phyloP scores from a whole-genome alignment of 352 stramenopile genomes.

The Nothophytophthora sp. region DNA sequence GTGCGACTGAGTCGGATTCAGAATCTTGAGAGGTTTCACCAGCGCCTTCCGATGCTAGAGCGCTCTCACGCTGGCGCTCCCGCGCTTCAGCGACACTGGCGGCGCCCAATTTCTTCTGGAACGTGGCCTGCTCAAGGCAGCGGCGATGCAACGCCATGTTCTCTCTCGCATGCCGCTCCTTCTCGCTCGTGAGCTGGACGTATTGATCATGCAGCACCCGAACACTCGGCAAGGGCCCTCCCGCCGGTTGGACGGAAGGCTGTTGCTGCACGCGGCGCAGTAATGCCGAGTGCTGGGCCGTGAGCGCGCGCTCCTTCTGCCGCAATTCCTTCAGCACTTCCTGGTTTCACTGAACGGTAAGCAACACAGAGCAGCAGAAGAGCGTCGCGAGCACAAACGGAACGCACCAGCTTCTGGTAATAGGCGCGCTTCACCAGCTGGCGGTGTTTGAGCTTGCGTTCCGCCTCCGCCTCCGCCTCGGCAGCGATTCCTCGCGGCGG shows the following conservation, averaged over 20 bases:
- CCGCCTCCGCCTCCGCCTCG: constrained; percentile 19
- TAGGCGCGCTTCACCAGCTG: constrained; percentile 32
- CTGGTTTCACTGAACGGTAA: constrained; percentile 10
- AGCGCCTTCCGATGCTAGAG: background rate
- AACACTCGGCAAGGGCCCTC: constrained; percentile 3
- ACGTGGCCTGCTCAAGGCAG: constrained; percentile 26
- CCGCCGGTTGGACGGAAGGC: constrained; percentile 3
- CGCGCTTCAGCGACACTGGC: constrained; percentile 8
- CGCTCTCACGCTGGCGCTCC: constrained; percentile 1
- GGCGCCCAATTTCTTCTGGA: constrained; percentile 23
- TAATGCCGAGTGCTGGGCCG: constrained; percentile 30
- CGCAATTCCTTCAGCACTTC: constrained; percentile 33
- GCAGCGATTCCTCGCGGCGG: too few species aligned
- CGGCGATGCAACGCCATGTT: constrained; percentile 27
- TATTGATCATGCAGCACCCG: constrained; percentile 16
- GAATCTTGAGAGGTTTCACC: constrained; percentile 5
- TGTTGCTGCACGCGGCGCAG: constrained; percentile 12
- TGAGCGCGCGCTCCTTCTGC: constrained; percentile 24
- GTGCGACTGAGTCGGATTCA: constrained; percentile 1
- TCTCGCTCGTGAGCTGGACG: constrained; percentile 29
- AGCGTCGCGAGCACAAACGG: too few species aligned
- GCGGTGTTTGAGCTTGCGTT: constrained; percentile 31
- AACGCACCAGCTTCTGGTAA: constrained; percentile 36
- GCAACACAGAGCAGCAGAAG: too few species aligned
- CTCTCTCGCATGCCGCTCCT: constrained; percentile 26